Base-by-base conservation (phyloP, 805 yeast species). In the Zygotorulaspora danielsina region DNA sequence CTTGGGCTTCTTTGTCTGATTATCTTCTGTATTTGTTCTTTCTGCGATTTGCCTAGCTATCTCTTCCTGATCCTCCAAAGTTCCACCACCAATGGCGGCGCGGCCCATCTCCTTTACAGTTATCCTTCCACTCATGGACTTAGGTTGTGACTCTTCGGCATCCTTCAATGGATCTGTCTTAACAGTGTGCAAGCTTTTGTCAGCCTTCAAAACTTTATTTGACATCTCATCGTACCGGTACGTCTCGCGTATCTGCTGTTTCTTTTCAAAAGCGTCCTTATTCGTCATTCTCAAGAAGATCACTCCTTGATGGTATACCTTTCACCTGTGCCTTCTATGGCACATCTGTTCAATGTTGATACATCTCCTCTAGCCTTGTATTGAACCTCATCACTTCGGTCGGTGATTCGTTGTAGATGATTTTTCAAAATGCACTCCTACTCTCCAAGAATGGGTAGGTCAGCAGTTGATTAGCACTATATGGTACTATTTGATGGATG, bases 161-260 rank as follows among this genome's bases (percentile, higher is more conserved):
- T 70, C 76, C 33, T 53, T 58, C 11, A 52, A 51, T 6, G 67
- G 69, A 34, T 61, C 67, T 31, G 68, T 55, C 32, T 59, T 64
- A 44, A 55, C 61, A 34, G 73, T 71, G 36, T 75, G 57, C 26
- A 77, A 64, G 36, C 79, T 60, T 44, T 71, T 67, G 55, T 81
- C 86, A 45, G 72, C 75, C 46, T 71, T 65, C 19, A 80, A 69
- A 45, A 85, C 90, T 66, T 80, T 80, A 51, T 80, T 83, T 36
- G 94, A 73, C 88, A 85, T 81, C 55, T 76, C 84, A 57, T 79
- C 82, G 50, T 79, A 76, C 48, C 78, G 71, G 60, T 79, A 80
- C 5, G 58, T 46, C 57, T 61, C 62, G 25, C 50, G 52, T 18
- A 61, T 57, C 38, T 53, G 54, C 33, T 50, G 44, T 21, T 36